These are phyloP conservation scores for Areca catechu DNA, from an alignment of 176 grass and related monocot species.

Conservation along the genomic window DNA sequence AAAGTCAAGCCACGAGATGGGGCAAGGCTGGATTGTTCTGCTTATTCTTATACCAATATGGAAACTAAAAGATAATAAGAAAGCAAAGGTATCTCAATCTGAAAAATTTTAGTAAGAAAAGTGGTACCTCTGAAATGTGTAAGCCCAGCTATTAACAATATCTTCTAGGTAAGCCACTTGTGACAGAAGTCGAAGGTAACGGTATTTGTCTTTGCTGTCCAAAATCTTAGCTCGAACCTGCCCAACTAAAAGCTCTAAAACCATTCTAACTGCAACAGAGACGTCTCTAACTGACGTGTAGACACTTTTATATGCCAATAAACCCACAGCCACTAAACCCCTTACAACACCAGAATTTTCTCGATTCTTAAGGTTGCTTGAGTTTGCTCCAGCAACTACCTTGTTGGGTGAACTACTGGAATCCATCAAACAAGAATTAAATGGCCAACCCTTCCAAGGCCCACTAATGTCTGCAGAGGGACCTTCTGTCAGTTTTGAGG, in stretches of 20 bases:
- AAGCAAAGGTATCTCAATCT: constrained; percentile 20
- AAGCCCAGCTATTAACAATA: constrained; percentile 78
- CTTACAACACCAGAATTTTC: constrained; percentile 44
- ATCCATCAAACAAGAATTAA: constrained; percentile 80
- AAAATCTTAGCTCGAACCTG: constrained; percentile 60
- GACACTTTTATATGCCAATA: constrained; percentile 76
- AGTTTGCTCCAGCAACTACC: constrained; percentile 36
- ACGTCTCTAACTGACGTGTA: constrained; percentile 76
- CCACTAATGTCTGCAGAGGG: constrained; percentile 80
- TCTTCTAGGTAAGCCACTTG: constrained; percentile 92
- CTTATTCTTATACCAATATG: too few species aligned
- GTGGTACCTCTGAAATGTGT: constrained; percentile 63
- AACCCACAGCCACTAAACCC: constrained; percentile 83
- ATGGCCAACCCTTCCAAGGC: constrained; percentile 96
- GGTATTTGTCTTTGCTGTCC: constrained; percentile 52
- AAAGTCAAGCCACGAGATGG: too few species aligned
- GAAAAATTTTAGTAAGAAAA: neutral
- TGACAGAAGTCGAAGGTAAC: constrained; percentile 68
- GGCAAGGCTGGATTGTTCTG: too few species aligned
- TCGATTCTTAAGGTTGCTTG: constrained; percentile 37
- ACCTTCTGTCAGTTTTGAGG: constrained; percentile 82
- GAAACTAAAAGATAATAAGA: too few species aligned
- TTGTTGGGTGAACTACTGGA: constrained; percentile 27
- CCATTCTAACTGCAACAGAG: constrained; percentile 75
- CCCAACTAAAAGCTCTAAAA: constrained; percentile 73